Evolutionary conservation across 129 eudicot genomes (phyloP), one percentile per base, ranked within the genome.

Genomic region (Artemisia argyi): DNA sequence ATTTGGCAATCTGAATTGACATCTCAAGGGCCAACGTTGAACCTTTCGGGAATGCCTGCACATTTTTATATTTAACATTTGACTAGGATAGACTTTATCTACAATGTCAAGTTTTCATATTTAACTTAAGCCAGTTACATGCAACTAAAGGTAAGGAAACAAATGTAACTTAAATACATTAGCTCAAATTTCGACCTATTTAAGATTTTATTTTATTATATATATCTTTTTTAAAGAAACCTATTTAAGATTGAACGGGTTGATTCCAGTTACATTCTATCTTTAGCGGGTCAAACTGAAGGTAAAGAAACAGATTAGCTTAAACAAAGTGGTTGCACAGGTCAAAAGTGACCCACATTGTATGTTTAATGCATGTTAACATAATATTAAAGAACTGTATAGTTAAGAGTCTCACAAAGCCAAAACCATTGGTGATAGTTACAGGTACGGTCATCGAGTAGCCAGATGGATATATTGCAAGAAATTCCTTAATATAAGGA

Each of bases 1-100:
- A 78, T 69, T 11, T 63, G 18, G 71, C 75, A 32, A 84, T 80
- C 28, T 80, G 78, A 6, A 24, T 73, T 65, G 78, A 84, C 3
- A 84, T 28, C 4, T 80, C 83, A 8, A 15, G 69, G 22, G 68
- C 78, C 54, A 80, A 64, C 11, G 75, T 69, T n/a, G 88, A 80
- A 50, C 88, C 83, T 61, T 65, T 61, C 11, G 59, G 80, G 65
- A 84, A 84, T 57, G 50, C 76, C 80, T 84, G 74, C 7, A 26
- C 44, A 73, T 7, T 32, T 28, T 56, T 11, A 26, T 12, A 60
- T 10, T 3, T 60, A 26, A 0, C 9, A 24, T 26, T 26, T 22
- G 44, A 39, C 10, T 39, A 39, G 44, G 44, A 39, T 39, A 6
- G 44, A 39, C 44, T 0, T 19, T 3, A 59, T 58, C 5, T 20